Base-by-base conservation (phyloP, 257 asterid species). In the Petunia axillaris region DNA sequence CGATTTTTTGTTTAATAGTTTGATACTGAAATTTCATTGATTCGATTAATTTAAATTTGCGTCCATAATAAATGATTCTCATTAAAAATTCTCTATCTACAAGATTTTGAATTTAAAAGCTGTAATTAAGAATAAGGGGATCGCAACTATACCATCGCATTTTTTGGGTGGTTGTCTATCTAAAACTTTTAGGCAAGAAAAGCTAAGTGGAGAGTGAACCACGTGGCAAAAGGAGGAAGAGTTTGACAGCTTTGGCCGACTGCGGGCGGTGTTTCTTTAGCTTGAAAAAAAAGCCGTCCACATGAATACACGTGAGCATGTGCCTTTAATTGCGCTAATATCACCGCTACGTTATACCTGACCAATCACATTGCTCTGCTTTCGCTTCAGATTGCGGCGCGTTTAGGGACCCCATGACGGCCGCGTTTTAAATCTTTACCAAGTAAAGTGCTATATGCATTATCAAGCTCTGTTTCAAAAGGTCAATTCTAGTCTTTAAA, bases 271-370 rank as follows among this genome's bases (percentile, higher is more conserved):
- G 88, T 41, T 74, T 36, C 43, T 54, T 81, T 81, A n/a, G 74
- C 81, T 83, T 25, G 35, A 53, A 66, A 76, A 71, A 53, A 82
- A 80, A 83, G 85, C 55, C 89, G 84, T 75, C 76, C 84, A 81
- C 87, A 84, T 86, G 87, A 66, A n/a, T 81, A 53, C 90, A 87
- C 91, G 88, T 87, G 90, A 85, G 78, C 82, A 86, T 88, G 90
- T 90, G 80, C 83, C 81, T 10, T 75, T 50, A 44, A 65, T 67
- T 81, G 85, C 87, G 86, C 83, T 75, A 25, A 25, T 25, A 82
- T 67, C 74, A 58, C 70, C 85, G 81, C 50, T 57, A 9, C 46
- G 16, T 39, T 55, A n/a, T 39, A 48, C 8, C 63, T 65, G 38
- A 11, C 80, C 67, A 57, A 76, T 58, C 53, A 16, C 53, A 55